These are phyloP conservation scores for Rubia yunnanensis DNA, from an alignment of 257 asterid genomes.

Conservation along the genomic window DNA sequence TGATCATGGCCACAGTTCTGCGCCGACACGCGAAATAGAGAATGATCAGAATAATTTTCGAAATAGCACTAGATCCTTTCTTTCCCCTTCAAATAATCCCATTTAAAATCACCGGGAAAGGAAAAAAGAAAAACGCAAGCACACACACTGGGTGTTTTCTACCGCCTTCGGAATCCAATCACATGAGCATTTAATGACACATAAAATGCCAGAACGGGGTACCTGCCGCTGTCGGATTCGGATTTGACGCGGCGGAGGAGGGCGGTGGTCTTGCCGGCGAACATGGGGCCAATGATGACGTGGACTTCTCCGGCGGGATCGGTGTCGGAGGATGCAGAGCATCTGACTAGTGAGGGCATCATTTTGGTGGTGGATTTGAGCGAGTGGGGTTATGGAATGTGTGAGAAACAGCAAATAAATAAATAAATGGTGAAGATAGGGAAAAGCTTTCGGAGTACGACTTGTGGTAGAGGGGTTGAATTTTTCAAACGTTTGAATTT, in stretches of 20 bases:
- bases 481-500: neutral
- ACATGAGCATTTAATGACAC: neutral
- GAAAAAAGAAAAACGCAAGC: neutral
- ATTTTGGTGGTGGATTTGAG: neutral
- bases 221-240: conserved; percentile 24
- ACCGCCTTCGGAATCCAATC: neutral
- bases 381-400: neutral
- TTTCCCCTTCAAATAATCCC: neutral
- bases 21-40: neutral
- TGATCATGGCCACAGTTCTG: conserved; percentile 56
- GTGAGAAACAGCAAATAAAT: neutral
- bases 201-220: neutral
- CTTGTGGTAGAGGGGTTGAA: neutral
- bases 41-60: neutral
- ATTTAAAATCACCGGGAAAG: neutral
- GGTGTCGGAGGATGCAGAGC: neutral
- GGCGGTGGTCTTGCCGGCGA: conserved; percentile 78
- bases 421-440: neutral
- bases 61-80: neutral
- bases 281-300: conserved; percentile 85
- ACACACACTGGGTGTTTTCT: no score
- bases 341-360: neutral
- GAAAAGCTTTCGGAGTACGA: neutral
- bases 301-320: conserved; percentile 38
- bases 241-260: conserved; percentile 28